Percentiles rank a stretch among this genome's conserved stretches.
phyloP scores from a whole-genome alignment of 1,284 basidiomycete species.

The Coniferiporia weirii region DNA sequence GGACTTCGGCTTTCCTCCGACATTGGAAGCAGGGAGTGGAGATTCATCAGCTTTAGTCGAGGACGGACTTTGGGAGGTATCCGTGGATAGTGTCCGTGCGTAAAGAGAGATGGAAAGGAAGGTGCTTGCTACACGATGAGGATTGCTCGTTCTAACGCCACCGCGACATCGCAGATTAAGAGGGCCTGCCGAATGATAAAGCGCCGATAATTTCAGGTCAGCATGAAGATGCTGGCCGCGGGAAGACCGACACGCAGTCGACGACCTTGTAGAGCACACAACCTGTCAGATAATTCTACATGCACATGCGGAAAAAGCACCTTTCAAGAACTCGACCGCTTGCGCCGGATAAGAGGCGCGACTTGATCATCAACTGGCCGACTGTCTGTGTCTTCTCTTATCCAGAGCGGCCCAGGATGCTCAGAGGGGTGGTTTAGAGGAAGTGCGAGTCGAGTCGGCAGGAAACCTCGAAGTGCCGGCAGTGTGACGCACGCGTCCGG shows the following conservation, averaged over 20 bases:
- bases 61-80: neutral
- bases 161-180: neutral
- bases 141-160: neutral
- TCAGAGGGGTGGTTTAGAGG: neutral
- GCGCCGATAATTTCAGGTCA: neutral
- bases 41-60: neutral
- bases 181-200: neutral
- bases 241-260: neutral
- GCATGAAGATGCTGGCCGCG: neutral
- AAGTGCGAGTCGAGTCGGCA: neutral
- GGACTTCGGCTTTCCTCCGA: slow-evolving; percentile 31
- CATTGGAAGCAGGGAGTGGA: neutral
- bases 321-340: slow-evolving; percentile 11
- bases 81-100: slow-evolving; percentile 4
- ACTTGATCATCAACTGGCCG: slow-evolving; percentile 4
- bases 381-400: neutral
- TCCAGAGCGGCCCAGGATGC: neutral
- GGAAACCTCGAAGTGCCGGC: neutral
- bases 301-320: neutral
- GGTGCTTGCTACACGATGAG: neutral
- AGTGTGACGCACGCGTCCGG: neutral
- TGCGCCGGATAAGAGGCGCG: slow-evolving; percentile 10
- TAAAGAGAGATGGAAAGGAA: neutral
- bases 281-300: neutral
- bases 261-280: neutral